A percentile compares a stretch with the other conserved stretches of the same genome.
Evolutionary conservation across 2,329 filamentous ascomycete species (phyloP).

Genomic region (Shiraia sp.): DNA sequence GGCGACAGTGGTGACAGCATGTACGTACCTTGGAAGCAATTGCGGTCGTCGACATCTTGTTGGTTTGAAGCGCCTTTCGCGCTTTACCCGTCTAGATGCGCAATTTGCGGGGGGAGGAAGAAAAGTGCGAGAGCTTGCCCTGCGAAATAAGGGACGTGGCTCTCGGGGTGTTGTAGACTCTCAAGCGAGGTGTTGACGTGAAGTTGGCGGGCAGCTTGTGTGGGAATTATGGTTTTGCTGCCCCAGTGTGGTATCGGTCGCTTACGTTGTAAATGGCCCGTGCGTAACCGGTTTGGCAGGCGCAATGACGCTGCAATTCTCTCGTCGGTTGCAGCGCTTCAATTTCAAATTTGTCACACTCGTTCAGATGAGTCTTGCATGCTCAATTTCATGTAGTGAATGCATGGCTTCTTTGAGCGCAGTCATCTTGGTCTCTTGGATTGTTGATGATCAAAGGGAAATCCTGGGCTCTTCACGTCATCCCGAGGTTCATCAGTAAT

Average conservation of each 20-base stretch:
- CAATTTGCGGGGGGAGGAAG: conserved; percentile 42
- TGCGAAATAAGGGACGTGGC: conserved; percentile 43
- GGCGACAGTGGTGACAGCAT: conserved; percentile 16
- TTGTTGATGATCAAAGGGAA: conserved; percentile 11
- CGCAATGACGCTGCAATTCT: conserved; percentile 16
- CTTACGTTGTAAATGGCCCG: too few relatives aligned
- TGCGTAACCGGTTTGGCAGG: too few relatives aligned
- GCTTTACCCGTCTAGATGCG: conserved; percentile 48
- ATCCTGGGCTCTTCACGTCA: conserved; percentile 20
- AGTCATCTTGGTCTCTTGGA: conserved; percentile 7
- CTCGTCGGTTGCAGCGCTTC: conserved; percentile 7
- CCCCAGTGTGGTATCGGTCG: too few relatives aligned
- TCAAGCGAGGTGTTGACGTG: conserved; percentile 35
- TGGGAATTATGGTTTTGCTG: conserved; percentile 31
- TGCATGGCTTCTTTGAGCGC: too few relatives aligned
- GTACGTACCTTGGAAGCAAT: conserved; percentile 52
- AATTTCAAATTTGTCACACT: background rate
- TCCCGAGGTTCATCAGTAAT: conserved; percentile 15
- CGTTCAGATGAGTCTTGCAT: too few relatives aligned
- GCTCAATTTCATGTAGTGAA: too few relatives aligned
- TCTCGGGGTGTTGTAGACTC: conserved; percentile 37
- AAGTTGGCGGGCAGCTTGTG: conserved; percentile 29
- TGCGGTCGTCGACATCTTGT: conserved; percentile 46
- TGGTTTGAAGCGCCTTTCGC: conserved; percentile 51
- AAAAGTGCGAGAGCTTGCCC: conserved; percentile 45